Conservation (phyloP, 345 rosid genomes). For the Citrus reticulata region DNA sequence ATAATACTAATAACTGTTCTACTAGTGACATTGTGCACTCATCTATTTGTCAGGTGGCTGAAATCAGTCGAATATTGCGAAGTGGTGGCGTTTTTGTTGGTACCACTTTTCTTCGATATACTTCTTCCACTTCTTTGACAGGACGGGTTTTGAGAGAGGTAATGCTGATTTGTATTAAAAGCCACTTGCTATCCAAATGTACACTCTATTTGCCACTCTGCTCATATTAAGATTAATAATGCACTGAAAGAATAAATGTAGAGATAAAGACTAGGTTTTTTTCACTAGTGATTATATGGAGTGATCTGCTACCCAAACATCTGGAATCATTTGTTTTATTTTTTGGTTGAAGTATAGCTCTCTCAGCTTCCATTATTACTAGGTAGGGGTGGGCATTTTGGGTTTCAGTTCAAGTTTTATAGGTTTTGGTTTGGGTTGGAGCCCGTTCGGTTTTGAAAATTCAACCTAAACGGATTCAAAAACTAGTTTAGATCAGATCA, state of each 20-base stretch:
- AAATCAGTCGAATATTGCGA: constrained; percentile 71
- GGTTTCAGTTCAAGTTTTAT: too few species aligned
- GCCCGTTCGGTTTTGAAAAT: too few species aligned
- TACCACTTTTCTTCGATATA: constrained; percentile 78
- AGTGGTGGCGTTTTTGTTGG: constrained; percentile 94
- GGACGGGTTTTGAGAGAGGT: constrained; percentile 60
- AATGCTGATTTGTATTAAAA: neutral
- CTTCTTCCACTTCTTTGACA: constrained; percentile 52
- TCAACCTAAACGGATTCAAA: too few species aligned
- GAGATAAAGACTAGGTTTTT: neutral
- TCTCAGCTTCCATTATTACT: too few species aligned
- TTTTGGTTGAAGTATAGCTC: too few species aligned
- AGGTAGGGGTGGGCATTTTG: too few species aligned
- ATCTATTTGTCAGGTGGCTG: constrained; percentile 59
- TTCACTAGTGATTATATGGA: neutral
- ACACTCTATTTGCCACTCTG: neutral
- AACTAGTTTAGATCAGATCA: too few species aligned
- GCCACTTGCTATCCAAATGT: neutral
- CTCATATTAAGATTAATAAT: neutral
- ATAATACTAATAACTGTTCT: neutral
- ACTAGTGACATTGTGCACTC: neutral
- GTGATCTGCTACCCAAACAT: neutral
- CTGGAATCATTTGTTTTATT: neutral
- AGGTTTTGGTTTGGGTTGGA: too few species aligned
- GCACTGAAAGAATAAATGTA: neutral